Conservation (phyloP, 2,329 filamentous ascomycete species). For the Xylogone sp. region DNA sequence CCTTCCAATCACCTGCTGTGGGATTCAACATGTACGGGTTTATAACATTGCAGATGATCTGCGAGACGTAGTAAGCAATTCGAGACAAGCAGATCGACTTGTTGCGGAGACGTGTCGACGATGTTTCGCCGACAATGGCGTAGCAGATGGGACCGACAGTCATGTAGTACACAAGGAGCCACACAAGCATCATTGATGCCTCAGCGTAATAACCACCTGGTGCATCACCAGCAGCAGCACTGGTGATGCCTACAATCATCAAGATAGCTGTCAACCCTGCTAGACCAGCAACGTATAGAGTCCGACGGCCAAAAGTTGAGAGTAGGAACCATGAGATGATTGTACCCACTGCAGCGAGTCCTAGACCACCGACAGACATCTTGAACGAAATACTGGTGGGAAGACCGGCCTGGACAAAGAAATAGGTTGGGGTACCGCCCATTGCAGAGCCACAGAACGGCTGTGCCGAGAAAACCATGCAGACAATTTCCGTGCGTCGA, state of each 20-base stretch:
- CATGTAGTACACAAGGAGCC: conserved; percentile 78
- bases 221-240: conserved; percentile 60
- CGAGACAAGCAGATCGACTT: conserved; percentile 84
- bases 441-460: conserved; percentile 57
- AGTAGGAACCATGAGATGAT: conserved; percentile 44
- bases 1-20: conserved; percentile 77
- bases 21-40: conserved; percentile 91
- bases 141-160: conserved; percentile 85
- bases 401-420: conserved; percentile 51
- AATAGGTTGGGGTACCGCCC: conserved; percentile 57
- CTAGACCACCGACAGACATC: conserved; percentile 43
- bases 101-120: conserved; percentile 75
- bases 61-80: conserved; percentile 65
- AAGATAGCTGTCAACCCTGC: no score
- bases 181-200: conserved; percentile 69
- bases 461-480: conserved; percentile 50
- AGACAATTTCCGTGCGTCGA: conserved; percentile 44
- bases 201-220: conserved; percentile 34
- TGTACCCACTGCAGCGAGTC: conserved; percentile 44
- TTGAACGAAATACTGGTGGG: conserved; percentile 42
- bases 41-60: conserved; percentile 72
- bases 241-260: conserved; percentile 69
- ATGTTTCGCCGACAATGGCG: conserved; percentile 77
- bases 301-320: conserved; percentile 41
- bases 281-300: conserved; percentile 51